These are phyloP conservation scores for Floccularia luteovirens DNA, from an alignment of 768 basidiomycete genomes.

Conservation along the genomic window DNA sequence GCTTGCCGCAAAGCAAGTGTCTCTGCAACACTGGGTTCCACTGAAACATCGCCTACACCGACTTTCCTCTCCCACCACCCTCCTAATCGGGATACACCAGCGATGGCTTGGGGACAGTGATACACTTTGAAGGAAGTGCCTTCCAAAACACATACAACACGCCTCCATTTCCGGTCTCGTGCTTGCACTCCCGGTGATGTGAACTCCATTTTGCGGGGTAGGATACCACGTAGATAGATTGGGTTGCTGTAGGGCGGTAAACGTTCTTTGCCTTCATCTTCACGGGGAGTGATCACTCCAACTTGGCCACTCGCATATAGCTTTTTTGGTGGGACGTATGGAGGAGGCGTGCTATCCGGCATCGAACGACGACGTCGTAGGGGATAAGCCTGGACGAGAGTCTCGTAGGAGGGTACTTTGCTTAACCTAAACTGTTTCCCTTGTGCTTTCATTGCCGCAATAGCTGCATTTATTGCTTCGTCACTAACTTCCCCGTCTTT, in stretches of 20 bases:
- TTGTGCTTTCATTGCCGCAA: no score
- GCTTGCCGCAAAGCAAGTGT: constrained; percentile 1
- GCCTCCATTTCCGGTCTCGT: constrained; percentile 86
- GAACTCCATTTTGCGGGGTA: constrained; percentile 96
- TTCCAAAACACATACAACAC: constrained; percentile 82
- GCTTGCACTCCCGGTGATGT: constrained; percentile 77
- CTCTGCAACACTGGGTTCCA: constrained; percentile 12
- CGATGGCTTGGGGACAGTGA: constrained; percentile 32
- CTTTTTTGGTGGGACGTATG: constrained; percentile 67
- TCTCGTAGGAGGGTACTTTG: constrained; percentile 25
- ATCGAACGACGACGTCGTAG: constrained; percentile 61
- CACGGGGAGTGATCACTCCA: constrained; percentile 34
- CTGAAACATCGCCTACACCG: constrained; percentile 59
- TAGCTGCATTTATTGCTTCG: neutral
- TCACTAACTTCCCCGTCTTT: neutral
- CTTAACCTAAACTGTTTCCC: constrained; percentile 8
- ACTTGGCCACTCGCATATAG: constrained; percentile 16
- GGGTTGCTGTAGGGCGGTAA: constrained; percentile 80
- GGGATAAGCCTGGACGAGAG: constrained; percentile 20
- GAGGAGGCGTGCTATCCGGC: constrained; percentile 53
- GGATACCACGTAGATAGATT: constrained; percentile 70
- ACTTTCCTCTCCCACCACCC: constrained; percentile 77
- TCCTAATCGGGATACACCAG: constrained; percentile 47
- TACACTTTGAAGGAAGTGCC: constrained; percentile 87
- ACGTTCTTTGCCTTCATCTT: constrained; percentile 80